Conservation (phyloP, 257 asterid species). For the Nicotiana tabacum region DNA sequence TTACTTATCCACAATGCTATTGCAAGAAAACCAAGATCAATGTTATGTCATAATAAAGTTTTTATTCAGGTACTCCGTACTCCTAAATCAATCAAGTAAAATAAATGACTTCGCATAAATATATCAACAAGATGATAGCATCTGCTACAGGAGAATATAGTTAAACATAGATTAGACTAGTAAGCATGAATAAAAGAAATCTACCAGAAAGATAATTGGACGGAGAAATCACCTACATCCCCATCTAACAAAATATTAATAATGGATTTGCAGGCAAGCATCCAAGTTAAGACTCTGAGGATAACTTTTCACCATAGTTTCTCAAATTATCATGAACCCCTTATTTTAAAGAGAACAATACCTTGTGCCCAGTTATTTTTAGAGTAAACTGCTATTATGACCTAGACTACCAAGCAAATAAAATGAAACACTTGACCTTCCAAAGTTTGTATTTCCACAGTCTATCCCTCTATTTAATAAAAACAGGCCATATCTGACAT, state of each 20-base stretch:
- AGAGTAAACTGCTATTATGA: not conserved
- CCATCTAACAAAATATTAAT: not conserved
- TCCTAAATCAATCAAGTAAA: not conserved
- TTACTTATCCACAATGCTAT: constrained; percentile 38
- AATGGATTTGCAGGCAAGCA: not conserved
- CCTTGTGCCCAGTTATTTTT: not conserved
- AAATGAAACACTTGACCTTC: not conserved
- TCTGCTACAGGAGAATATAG: not conserved
- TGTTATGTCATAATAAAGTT: constrained; percentile 1
- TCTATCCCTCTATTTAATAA: not conserved
- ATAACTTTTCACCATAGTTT: not conserved
- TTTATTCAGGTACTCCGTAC: not conserved
- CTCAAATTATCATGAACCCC: not conserved
- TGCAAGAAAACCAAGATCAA: constrained; percentile 23
- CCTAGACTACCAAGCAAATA: not conserved
- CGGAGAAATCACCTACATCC: not conserved
- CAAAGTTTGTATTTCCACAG: not conserved
- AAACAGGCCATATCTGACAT: not conserved
- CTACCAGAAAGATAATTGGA: not conserved
- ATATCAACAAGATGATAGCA: not conserved
- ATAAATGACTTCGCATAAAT: not conserved
- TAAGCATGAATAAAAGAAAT: not conserved
- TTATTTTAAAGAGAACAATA: not conserved
- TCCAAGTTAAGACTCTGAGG: not conserved
- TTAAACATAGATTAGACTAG: not conserved